phyloP scores from a whole-genome alignment of 1,284 basidiomycete species.

The Cryptococcus sp. region DNA sequence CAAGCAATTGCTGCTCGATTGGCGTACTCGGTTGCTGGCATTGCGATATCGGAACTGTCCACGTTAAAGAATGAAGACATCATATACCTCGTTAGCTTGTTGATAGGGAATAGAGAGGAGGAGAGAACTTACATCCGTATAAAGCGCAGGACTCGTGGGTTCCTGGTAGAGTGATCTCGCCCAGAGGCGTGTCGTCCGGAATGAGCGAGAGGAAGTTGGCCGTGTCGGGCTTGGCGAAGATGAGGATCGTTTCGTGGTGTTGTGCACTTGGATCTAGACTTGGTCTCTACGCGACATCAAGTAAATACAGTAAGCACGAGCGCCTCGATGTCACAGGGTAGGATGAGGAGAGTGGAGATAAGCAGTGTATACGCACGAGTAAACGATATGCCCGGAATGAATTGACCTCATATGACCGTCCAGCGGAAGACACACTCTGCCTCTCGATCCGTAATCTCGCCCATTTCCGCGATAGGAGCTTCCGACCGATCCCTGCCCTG shows the following conservation, averaged over 20 bases:
- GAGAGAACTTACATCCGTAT: constrained; percentile 31
- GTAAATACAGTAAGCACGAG: too few species aligned
- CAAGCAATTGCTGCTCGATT: constrained; percentile 44
- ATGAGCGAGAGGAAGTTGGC: constrained; percentile 50
- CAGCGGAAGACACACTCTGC: too few species aligned
- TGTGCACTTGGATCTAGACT: neutral
- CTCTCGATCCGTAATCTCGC: too few species aligned
- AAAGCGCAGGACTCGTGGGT: constrained; percentile 49
- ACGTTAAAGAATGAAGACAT: constrained; percentile 49
- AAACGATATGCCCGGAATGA: too few species aligned
- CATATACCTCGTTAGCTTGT: neutral
- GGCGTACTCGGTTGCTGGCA: constrained; percentile 48
- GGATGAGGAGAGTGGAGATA: too few species aligned
- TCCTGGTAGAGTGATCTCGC: constrained; percentile 73
- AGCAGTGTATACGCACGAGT: too few species aligned
- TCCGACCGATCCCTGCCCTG: too few species aligned
- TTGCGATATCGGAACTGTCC: constrained; percentile 44
- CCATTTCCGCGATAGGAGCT: too few species aligned
- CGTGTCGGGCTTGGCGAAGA: constrained; percentile 21
- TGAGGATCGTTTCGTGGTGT: constrained; percentile 14
- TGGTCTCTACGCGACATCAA: too few species aligned
- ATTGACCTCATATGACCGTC: too few species aligned
- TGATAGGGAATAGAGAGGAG: neutral
- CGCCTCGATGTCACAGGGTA: too few species aligned
- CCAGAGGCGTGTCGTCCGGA: constrained; percentile 66